phyloP scores from a whole-genome alignment of 73 alveolate genomes.

The Effrenium voratum region DNA sequence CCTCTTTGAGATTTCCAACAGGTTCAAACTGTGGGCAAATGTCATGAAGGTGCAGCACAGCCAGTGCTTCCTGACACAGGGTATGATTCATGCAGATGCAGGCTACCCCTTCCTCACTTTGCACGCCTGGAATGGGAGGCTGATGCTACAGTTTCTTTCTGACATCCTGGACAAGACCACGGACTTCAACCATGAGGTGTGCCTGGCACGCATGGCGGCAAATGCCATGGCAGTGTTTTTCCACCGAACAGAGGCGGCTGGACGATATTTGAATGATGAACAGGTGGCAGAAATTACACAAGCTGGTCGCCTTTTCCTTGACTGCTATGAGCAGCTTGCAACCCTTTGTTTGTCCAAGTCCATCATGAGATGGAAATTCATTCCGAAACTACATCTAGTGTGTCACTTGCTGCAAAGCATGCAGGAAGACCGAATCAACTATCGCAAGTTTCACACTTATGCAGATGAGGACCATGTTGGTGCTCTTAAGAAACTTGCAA shows the following conservation, averaged over 20 bases:
- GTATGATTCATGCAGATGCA: constrained; percentile 23
- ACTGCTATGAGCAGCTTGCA: not conserved
- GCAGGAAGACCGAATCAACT: not conserved
- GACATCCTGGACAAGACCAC: not conserved
- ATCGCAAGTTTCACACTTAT: not conserved
- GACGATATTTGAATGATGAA: not conserved
- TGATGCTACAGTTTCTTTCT: not conserved
- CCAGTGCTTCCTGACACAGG: constrained; percentile 1
- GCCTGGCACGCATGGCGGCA: not conserved
- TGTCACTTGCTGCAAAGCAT: not conserved
- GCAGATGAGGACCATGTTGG: constrained; percentile 10
- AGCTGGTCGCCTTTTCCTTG: not conserved
- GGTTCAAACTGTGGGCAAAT: not conserved
- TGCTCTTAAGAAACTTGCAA: not conserved
- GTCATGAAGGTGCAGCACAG: not conserved
- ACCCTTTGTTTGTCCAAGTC: no score
- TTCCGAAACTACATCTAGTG: not conserved
- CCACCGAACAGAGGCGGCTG: not conserved
- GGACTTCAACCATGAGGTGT: not conserved
- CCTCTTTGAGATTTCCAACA: no score
- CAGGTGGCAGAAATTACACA: not conserved
- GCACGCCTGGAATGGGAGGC: constrained; percentile 14
- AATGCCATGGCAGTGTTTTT: not conserved
- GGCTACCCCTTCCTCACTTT: not conserved
- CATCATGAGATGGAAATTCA: not conserved